A percentile compares a stretch with the other conserved stretches of the same genome.
Evolutionary conservation across 768 basidiomycete genomes (phyloP).

Genomic region (Termitomyces titanicus): DNA sequence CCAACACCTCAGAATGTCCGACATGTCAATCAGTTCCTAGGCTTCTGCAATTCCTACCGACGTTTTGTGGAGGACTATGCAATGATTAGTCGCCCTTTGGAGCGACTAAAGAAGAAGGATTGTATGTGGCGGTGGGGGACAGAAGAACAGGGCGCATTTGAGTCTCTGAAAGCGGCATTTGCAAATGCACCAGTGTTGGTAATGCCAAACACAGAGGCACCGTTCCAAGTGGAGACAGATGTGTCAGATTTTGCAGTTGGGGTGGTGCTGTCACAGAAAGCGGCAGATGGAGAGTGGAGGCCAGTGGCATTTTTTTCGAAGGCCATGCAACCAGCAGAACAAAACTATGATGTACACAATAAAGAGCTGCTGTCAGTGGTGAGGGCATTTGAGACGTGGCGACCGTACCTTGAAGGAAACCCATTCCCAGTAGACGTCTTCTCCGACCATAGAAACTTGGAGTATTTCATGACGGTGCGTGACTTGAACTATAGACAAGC

Average conservation of each 20-base stretch:
- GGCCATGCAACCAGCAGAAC: conserved; percentile 22
- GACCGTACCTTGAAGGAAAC: conserved; percentile 2
- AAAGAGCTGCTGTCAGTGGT: conserved; percentile 44
- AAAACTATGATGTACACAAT: conserved; percentile 38
- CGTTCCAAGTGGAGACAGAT: conserved; percentile 7
- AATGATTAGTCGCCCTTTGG: neutral
- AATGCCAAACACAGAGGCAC: neutral
- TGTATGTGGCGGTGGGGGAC: neutral
- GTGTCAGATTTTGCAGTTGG: conserved; percentile 10
- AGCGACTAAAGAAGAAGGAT: neutral
- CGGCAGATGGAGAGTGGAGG: conserved; percentile 11
- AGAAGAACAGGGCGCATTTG: conserved; percentile 22
- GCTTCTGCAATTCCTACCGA: neutral
- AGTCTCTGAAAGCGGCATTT: conserved; percentile 24
- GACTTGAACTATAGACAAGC: conserved; percentile 29
- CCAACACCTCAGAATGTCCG: no score
- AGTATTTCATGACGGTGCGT: neutral
- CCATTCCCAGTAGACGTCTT: neutral
- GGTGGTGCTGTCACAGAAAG: conserved; percentile 17
- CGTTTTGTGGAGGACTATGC: neutral
- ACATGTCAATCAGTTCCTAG: neutral
- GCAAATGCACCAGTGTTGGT: conserved; percentile 21
- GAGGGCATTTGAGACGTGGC: conserved; percentile 19
- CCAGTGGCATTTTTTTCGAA: conserved; percentile 28
- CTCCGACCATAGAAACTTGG: conserved; percentile 21